These are phyloP conservation scores for Capsicum chinense DNA, from an alignment of 257 asterid species.

Conservation along the genomic window DNA sequence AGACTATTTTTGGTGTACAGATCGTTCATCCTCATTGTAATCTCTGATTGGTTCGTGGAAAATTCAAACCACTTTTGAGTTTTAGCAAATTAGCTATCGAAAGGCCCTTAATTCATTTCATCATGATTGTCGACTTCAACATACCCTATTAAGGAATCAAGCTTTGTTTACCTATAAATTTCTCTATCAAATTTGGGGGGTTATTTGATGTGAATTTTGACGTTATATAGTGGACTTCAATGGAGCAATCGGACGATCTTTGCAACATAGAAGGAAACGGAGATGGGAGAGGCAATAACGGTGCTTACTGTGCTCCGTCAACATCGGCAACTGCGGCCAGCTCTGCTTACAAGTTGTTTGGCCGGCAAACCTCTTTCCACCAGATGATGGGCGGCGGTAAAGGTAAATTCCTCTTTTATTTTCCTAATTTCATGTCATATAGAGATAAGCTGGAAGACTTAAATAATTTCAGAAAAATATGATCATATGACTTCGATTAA, in stretches of 20 bases:
- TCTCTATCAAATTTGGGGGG: constrained; percentile 5
- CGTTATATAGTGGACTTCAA: constrained; percentile 36
- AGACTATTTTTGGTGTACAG: neutral
- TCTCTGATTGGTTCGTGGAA: constrained; percentile 30
- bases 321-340: constrained; percentile 45
- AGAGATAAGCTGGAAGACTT: neutral
- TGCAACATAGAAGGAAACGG: constrained; percentile 54
- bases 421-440: neutral
- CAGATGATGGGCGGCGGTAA: constrained; percentile 80
- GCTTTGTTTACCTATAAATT: neutral
- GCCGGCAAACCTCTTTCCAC: constrained; percentile 62
- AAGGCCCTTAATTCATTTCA: neutral
- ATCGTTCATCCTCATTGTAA: neutral
- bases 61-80: neutral
- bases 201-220: constrained; percentile 26
- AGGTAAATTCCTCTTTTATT: constrained; percentile 48
- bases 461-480: neutral
- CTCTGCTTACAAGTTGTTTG: constrained; percentile 60
- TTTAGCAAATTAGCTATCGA: neutral
- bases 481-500: neutral
- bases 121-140: neutral
- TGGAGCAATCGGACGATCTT: constrained; percentile 71
- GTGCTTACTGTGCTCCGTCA: constrained; percentile 28
- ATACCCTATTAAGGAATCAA: neutral
- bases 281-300: constrained; percentile 52